Percentiles rank a stretch among this genome's conserved stretches.
Conservation (phyloP, 768 basidiomycete species). For the Fomitopsis serialis region DNA sequence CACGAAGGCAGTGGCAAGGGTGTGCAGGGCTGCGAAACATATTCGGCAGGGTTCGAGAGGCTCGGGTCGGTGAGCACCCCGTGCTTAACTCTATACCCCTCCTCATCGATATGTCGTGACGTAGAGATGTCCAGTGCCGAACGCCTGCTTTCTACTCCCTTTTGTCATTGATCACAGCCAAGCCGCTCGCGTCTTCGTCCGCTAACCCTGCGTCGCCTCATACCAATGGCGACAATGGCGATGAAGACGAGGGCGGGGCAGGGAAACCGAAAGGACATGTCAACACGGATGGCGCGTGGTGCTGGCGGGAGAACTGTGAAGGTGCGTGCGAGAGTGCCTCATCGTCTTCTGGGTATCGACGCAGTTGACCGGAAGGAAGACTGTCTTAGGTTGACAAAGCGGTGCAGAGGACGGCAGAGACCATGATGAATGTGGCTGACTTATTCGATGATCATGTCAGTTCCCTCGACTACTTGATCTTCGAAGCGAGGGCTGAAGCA, state of each 20-base stretch:
- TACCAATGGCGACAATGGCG: conserved; percentile 14
- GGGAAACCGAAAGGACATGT: conserved; percentile 42
- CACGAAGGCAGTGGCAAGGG: conserved; percentile 58
- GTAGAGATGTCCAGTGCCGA: conserved; percentile 81
- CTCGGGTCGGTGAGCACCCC: conserved; percentile 51
- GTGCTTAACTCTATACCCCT: not conserved
- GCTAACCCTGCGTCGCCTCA: conserved; percentile 24
- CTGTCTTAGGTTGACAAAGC: conserved; percentile 78
- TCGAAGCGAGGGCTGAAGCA: conserved; percentile 1
- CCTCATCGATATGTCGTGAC: not conserved
- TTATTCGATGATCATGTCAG: conserved; percentile 75
- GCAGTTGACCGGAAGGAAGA: conserved; percentile 32
- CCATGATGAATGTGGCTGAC: conserved; percentile 69
- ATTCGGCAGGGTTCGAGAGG: conserved; percentile 59
- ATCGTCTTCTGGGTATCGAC: not conserved
- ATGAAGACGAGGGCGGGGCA: conserved; percentile 45
- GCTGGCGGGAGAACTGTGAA: conserved; percentile 76
- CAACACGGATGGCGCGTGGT: conserved; percentile 78
- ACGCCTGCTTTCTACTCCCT: conserved; percentile 69
- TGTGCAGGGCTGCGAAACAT: conserved; percentile 62
- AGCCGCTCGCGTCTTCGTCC: conserved; percentile 45
- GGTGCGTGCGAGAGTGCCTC: conserved; percentile 33
- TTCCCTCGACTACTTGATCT: not conserved
- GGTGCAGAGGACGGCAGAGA: conserved; percentile 70
- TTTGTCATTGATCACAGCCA: conserved; percentile 69